These are phyloP conservation scores for Clohesyomyces aquaticus DNA, from an alignment of 495 filamentous ascomycete genomes.

Conservation along the genomic window DNA sequence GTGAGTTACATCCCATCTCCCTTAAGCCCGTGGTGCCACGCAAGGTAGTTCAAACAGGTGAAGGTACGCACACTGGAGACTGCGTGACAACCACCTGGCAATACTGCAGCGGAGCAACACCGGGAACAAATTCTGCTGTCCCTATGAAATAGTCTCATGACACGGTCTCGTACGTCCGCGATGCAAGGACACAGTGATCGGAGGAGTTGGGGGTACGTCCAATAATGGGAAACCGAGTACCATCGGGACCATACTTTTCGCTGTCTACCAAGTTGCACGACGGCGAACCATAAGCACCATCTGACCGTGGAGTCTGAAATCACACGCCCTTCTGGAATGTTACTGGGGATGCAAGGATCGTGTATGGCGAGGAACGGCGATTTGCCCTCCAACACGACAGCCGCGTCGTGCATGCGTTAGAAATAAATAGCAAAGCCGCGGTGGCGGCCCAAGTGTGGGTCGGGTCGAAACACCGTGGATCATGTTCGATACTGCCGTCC, in stretches of 20 bases:
- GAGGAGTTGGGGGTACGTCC: conserved; percentile 3
- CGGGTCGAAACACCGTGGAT: conserved; percentile 1
- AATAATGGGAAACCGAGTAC: conserved; percentile 14
- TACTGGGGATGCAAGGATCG: conserved; percentile 22
- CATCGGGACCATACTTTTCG: conserved; percentile 17
- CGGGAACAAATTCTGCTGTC: conserved; percentile 4
- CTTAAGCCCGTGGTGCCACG: neutral
- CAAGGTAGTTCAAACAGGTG: neutral
- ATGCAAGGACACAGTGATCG: conserved; percentile 16
- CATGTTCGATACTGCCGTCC: neutral
- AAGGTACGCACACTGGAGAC: neutral
- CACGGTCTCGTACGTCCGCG: conserved; percentile 12
- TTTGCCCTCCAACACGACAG: conserved; percentile 1
- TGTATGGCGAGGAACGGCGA: conserved; percentile 3
- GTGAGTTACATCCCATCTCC: conserved; percentile 8
- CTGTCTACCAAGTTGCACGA: conserved; percentile 15
- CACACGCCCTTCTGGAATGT: neutral
- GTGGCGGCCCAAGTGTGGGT: conserved; percentile 14
- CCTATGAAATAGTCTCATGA: conserved; percentile 17
- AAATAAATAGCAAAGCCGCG: conserved; percentile 12
- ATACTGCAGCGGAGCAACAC: conserved; percentile 19
- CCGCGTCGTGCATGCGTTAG: conserved; percentile 15
- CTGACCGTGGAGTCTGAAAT: conserved; percentile 16
- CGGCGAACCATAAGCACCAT: conserved; percentile 18
- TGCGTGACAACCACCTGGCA: neutral